phyloP scores from a whole-genome alignment of 2,329 filamentous ascomycete genomes.

The Chaetoscypha palmicola region DNA sequence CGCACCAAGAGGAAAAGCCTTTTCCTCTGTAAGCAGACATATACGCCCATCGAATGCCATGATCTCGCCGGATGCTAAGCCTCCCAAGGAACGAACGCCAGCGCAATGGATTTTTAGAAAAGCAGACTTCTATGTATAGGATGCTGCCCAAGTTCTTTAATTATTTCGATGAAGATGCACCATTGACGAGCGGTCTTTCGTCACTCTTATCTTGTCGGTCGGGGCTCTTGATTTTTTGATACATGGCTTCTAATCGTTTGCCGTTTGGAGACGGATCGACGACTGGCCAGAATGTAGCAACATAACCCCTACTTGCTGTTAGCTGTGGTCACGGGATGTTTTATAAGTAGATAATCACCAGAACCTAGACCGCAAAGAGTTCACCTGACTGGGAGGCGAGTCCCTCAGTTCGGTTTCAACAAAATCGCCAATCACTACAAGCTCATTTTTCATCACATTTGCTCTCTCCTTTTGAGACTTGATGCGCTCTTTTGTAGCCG shows the following conservation, averaged over 20 bases:
- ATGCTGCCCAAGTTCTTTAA: background rate
- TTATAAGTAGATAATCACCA: constrained; percentile 23
- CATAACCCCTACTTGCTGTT: constrained; percentile 28
- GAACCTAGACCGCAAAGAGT: constrained; percentile 24
- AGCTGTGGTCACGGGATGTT: constrained; percentile 7
- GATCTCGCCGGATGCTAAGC: background rate
- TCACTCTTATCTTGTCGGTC: constrained; percentile 26
- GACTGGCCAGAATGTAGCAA: constrained; percentile 29
- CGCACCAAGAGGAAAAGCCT: background rate
- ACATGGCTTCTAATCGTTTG: constrained; percentile 27
- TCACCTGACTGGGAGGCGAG: constrained; percentile 16
- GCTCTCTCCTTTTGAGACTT: constrained; percentile 56
- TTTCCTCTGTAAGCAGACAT: background rate
- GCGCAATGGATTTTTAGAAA: constrained; percentile 9
- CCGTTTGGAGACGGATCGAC: constrained; percentile 23
- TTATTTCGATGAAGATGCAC: background rate
- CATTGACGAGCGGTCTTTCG: constrained; percentile 1
- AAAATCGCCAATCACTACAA: constrained; percentile 56
- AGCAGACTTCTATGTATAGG: constrained; percentile 1
- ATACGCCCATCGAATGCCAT: constrained; percentile 9
- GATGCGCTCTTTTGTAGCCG: constrained; percentile 55
- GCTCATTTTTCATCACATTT: constrained; percentile 52
- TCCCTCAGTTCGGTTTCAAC: constrained; percentile 38
- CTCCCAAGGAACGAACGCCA: constrained; percentile 8
- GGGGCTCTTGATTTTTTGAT: constrained; percentile 22